These are phyloP conservation scores for Camellia oleifera DNA, from an alignment of 179 eudicot species.

Conservation along the genomic window DNA sequence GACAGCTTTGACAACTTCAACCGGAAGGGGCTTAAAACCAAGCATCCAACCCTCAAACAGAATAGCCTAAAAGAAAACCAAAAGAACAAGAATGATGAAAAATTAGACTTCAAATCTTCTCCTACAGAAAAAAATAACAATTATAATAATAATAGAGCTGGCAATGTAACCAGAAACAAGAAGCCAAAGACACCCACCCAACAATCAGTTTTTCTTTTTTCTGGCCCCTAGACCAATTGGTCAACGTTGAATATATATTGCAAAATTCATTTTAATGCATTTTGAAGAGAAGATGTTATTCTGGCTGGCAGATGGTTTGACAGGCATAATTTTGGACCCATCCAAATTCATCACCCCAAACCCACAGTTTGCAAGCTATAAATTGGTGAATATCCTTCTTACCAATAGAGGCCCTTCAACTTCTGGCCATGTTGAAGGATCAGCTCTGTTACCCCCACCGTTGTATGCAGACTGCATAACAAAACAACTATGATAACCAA, in stretches of 20 bases:
- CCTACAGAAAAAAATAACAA: neutral
- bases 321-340: neutral
- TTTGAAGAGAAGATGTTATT: neutral
- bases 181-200: neutral
- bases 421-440: slow-evolving; percentile 91
- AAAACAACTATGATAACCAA: slow-evolving; percentile 7
- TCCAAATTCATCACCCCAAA: neutral
- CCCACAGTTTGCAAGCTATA: neutral
- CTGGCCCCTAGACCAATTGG: neutral
- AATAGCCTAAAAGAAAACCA: slow-evolving; percentile 45
- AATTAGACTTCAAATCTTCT: neutral
- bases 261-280: neutral
- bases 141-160: no score
- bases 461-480: slow-evolving; percentile 79
- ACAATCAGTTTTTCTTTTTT: neutral
- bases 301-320: neutral
- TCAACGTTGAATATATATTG: neutral
- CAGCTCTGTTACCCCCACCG: slow-evolving; percentile 89
- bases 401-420: slow-evolving; percentile 93
- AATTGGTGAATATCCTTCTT: slow-evolving; percentile 21
- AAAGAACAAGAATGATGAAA: neutral
- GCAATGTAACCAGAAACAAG: neutral
- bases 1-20: slow-evolving; percentile 65
- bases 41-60: slow-evolving; percentile 99
- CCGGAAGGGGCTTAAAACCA: slow-evolving; percentile 87